Conservation (phyloP, 768 basidiomycete species). For the Heimioporus sp. region DNA sequence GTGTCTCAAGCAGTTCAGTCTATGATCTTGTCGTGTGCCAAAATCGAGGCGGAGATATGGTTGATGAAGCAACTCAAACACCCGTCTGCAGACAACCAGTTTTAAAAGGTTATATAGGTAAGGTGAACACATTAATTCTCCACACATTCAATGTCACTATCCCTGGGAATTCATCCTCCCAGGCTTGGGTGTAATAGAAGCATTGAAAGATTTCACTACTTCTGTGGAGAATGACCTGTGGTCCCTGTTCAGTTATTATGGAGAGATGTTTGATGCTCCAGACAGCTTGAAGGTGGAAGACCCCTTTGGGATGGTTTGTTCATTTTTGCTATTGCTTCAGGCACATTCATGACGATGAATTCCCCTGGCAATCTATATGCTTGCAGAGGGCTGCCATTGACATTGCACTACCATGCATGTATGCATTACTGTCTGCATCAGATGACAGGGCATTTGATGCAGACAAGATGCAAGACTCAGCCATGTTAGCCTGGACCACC, state of each 20-base stretch:
- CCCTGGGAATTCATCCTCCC: conserved; percentile 30
- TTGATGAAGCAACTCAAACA: conserved; percentile 34
- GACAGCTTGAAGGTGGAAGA: conserved; percentile 38
- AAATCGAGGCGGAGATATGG: conserved; percentile 56
- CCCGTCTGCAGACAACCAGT: conserved; percentile 51
- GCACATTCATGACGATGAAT: conserved; percentile 31
- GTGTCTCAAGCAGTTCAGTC: conserved; percentile 58
- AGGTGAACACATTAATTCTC: conserved; percentile 10
- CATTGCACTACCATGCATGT: conserved; percentile 26
- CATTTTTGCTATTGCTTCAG: conserved; percentile 73
- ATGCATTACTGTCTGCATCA: neutral
- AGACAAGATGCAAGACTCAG: neutral
- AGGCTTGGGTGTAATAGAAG: conserved; percentile 54
- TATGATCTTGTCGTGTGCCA: conserved; percentile 53
- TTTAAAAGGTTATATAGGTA: conserved; percentile 71
- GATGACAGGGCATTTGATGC: neutral
- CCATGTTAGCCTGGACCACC: conserved; percentile 37
- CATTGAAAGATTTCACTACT: conserved; percentile 58
- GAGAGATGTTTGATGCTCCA: conserved; percentile 63
- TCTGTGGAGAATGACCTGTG: conserved; percentile 60
- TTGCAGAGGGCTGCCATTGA: conserved; percentile 69
- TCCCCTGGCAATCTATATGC: too few relatives aligned
- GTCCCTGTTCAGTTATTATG: conserved; percentile 68
- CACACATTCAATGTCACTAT: neutral
- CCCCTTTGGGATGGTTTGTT: conserved; percentile 62